These are phyloP conservation scores for Tuctoria greenei DNA, from an alignment of 176 grass and related monocot genomes.

Conservation along the genomic window DNA sequence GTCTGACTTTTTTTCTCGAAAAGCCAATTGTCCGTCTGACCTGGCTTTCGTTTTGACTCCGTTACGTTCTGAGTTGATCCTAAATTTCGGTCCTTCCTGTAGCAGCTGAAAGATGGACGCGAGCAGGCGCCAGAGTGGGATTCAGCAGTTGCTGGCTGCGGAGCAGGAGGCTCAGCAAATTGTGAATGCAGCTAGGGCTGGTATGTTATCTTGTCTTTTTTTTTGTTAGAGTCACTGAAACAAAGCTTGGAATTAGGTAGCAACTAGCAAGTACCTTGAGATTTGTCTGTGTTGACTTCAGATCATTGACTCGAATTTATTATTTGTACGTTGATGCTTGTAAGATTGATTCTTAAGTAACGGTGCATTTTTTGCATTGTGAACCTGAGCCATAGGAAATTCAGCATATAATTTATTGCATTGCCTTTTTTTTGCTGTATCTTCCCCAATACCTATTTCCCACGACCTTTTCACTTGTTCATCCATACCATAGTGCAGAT, in stretches of 20 bases:
- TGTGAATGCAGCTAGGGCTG: constrained; percentile 57
- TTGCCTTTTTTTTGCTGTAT: background rate
- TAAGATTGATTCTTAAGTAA: background rate
- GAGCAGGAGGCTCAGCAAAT: constrained; percentile 77
- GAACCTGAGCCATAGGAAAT: background rate
- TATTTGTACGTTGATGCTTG: background rate
- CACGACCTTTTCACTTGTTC: background rate
- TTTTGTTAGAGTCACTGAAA: background rate
- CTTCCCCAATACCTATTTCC: background rate
- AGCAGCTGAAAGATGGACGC: constrained; percentile 46
- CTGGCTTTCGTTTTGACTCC: background rate
- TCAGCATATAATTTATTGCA: background rate
- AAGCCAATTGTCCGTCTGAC: background rate
- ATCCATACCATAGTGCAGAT: background rate
- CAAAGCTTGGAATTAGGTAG: background rate
- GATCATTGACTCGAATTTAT: background rate
- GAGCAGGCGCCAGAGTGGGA: constrained; percentile 64
- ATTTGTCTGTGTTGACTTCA: background rate
- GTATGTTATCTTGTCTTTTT: constrained; percentile 26
- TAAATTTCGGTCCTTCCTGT: background rate
- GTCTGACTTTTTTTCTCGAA: no score
- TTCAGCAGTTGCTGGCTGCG: constrained; percentile 68
- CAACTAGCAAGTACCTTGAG: background rate
- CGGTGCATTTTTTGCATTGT: background rate
- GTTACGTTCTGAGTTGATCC: background rate